Conservation (phyloP, 305 asterid genomes). For the Fraxinus nigra region DNA sequence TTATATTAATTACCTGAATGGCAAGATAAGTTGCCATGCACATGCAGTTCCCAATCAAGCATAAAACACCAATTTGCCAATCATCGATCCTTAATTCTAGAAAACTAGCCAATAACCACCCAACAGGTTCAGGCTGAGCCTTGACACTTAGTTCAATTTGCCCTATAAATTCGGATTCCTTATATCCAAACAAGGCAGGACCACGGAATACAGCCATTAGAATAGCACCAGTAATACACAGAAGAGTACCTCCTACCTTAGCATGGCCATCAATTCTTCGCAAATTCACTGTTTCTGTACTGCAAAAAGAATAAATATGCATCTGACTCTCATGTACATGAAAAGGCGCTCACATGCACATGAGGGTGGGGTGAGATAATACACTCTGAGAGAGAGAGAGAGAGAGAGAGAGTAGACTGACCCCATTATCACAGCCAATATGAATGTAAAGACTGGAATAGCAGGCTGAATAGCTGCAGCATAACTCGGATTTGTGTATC, state of each 20-base stretch:
- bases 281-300: constrained; percentile 80
- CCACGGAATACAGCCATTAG: constrained; percentile 87
- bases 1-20: constrained; percentile 61
- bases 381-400: neutral
- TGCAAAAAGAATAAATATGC: constrained; percentile 48
- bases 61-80: constrained; percentile 83
- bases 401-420: constrained; percentile 28
- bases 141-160: constrained; percentile 65
- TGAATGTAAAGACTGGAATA: constrained; percentile 89
- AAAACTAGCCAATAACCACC: constrained; percentile 58
- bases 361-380: neutral
- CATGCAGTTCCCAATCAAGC: constrained; percentile 84
- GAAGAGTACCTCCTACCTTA: constrained; percentile 83
- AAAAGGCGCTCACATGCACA: neutral
- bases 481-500: constrained; percentile 89
- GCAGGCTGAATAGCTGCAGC: constrained; percentile 98
- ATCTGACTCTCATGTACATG: neutral
- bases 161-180: constrained; percentile 50
- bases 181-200: constrained; percentile 68
- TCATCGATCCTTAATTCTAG: constrained; percentile 52
- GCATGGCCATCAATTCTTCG: constrained; percentile 77
- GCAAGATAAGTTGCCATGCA: constrained; percentile 82
- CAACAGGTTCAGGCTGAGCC: constrained; percentile 86
- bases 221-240: constrained; percentile 87
- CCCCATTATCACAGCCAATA: constrained; percentile 89